These are phyloP conservation scores for Maudiozyma barnettii DNA, from an alignment of 805 yeast genomes.

Conservation along the genomic window DNA sequence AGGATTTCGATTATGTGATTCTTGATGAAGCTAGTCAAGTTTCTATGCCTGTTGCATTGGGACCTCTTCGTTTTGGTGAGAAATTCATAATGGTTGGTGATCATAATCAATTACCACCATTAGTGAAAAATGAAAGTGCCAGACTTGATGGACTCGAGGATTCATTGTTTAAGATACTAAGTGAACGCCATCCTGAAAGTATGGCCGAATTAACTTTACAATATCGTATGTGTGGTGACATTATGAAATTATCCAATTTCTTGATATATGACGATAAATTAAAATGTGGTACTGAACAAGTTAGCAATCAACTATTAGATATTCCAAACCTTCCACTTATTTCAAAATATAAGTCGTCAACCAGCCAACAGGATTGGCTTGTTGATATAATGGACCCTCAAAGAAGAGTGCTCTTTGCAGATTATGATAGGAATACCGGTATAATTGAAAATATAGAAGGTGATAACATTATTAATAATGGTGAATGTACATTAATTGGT, in stretches of 20 bases:
- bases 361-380: conserved; percentile 40
- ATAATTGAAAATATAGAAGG: conserved; percentile 46
- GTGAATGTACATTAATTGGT: conserved; percentile 58
- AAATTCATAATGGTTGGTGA: conserved; percentile 93
- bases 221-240: conserved; percentile 87
- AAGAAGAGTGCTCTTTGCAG: conserved; percentile 62
- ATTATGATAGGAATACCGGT: conserved; percentile 58
- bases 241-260: conserved; percentile 72
- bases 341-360: neutral
- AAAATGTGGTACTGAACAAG: conserved; percentile 60
- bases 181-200: conserved; percentile 62
- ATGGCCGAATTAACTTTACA: conserved; percentile 74
- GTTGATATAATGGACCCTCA: conserved; percentile 41
- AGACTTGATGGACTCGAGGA: conserved; percentile 45
- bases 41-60: conserved; percentile 81
- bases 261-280: conserved; percentile 69
- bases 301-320: conserved; percentile 47
- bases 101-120: conserved; percentile 86
- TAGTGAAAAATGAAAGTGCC: conserved; percentile 64
- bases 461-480: conserved; percentile 62
- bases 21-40: conserved; percentile 96
- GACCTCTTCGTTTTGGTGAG: conserved; percentile 71
- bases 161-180: conserved; percentile 67
- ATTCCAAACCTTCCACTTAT: conserved; percentile 28
- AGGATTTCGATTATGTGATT: conserved; percentile 81